Evolutionary conservation across 208 protist species (phyloP), one percentile per base, ranked within the genome.

Genomic region (Novymonas esmeraldas): DNA sequence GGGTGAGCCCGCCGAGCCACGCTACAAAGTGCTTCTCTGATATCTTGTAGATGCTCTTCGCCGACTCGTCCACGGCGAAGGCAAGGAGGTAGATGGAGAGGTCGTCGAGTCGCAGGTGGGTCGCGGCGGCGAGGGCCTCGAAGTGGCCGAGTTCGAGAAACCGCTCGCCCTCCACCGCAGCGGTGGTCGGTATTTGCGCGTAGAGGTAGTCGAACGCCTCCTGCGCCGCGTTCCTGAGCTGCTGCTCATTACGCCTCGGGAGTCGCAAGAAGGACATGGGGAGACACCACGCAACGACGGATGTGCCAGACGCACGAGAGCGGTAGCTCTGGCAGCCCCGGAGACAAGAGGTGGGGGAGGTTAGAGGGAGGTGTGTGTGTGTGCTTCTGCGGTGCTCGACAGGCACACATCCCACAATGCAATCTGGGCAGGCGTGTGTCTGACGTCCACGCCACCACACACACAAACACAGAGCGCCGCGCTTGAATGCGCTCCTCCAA

Each of bases 21-120:
- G 70, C 63, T 3, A 89, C 75, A 38, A 89, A 90, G 45, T 81
- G 74, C 42, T 56, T 62, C 49, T 85, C 72, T 11, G 63, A 71
- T 48, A 94, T 89, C 45, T 73, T 59, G 28, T 68, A 78, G 5
- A 65, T 67, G 20, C 57, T 46, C 44, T 74, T 68, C 13, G 67
- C 36, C 0, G 69, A 64, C 44, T 76, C 77, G 52, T 79, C 56
- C 10, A 74, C 51, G n/a, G 62, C 55, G 36, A 78, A 95, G 45
- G 89, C 79, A 6, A 95, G 69, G 3, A 85, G 41, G 66, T 95
- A 88, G 11, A 95, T 57, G 0, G 82, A 90, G 6, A 81, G 74
- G 64, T 91, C 82, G 10, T 92, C 84, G 16, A 86, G 56, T 18
- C 51, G 70, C n/a, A 91, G 50, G 28, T 68, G 65, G 2, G 81